Base-by-base conservation (phyloP, 345 rosid genomes). In the Citrus trifoliata region DNA sequence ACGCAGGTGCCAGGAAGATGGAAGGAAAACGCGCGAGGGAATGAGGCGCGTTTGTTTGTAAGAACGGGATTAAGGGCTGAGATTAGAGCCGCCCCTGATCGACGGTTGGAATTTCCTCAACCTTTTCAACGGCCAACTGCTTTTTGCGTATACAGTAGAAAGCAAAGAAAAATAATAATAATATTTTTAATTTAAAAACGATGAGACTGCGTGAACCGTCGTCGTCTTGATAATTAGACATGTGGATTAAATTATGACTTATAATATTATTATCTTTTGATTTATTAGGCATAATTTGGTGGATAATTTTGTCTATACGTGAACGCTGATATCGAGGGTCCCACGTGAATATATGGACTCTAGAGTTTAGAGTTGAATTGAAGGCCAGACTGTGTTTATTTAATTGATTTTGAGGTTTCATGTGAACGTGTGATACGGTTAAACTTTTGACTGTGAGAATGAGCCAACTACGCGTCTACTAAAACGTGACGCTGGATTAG, bases 1-100 rank as follows among this genome's bases (percentile, higher is more conserved):
- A 68, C 72, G 89, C 40, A 88, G 65, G 24, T 82, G 88, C 86
- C 78, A 86, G 88, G 95, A 96, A 92, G 81, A 80, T 24, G 80
- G n/a, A 27, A 59, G 73, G 90, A 85, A 88, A 81, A 80, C 85
- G 88, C 83, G 86, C 80, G 80, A 71, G 83, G 77, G 74, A 40
- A 59, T 5, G 78, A 58, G 2, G 21, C 76, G 65, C 84, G 66
- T 1, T 70, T n/a, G 21, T 30, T 30, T 37, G 40, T 10, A 61
- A 74, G 40, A 65, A 61, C 1, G 2, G 79, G 83, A 82, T 71
- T 74, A 85, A 87, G 70, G 92, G 90, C n/a, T 70, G 66, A 73
- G 76, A 86, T 77, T 79, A 40, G 35, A 83, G 94, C 93, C 91
- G 89, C 93, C 94, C 79, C 56, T 13, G 18, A 88, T 87, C 86